Evolutionary conservation across 768 basidiomycete genomes (phyloP), one percentile per base, ranked within the genome.

Genomic region (Leucosporidium yakuticum): DNA sequence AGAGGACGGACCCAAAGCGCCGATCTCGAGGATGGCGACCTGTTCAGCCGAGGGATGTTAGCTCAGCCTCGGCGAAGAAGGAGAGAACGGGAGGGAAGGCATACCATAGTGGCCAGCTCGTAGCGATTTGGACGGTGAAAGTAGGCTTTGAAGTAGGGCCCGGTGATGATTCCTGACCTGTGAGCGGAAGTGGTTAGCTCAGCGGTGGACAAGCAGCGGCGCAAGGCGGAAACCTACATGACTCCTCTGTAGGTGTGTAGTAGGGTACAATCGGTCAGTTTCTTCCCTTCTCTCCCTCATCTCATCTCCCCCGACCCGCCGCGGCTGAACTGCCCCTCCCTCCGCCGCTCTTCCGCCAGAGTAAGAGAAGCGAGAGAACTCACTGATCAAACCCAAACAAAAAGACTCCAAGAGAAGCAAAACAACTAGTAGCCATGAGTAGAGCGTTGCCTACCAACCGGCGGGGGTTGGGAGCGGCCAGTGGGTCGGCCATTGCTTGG

Each of bases 21-120:
- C 93, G 47, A 97, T 83, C 79, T 97, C 39, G 39, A 44, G 39
- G 39, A 44, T 44, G 39, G 39, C 39, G 39, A 44, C 39, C 92
- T 62, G 54, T 8, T 7, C 11, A 27, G n/a, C 47, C 49, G 31
- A 50, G 5, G 32, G 11, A 6, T 4, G 60, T 49, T 32, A 11
- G 29, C n/a, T 25, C 6, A 55, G 7, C 23, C 4, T 44, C 9
- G 14, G 11, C 44, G 23, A 19, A 12, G 27, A 21, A 23, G 19
- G 12, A 20, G 29, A 23, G 39, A 3, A 21, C n/a, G n/a, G 58
- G 23, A 3, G 68, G 60, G 55, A 94, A 87, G n/a, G 93, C 90
- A 50, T 15, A 96, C 92, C 88, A 97, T 92, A 25, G 90, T 91
- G n/a, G 91, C 93, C 29, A 92, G 79, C 74, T 88, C 84, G 60